Conservation (phyloP, 2,329 filamentous ascomycete species). For the Emmonsiellopsis sp. region DNA sequence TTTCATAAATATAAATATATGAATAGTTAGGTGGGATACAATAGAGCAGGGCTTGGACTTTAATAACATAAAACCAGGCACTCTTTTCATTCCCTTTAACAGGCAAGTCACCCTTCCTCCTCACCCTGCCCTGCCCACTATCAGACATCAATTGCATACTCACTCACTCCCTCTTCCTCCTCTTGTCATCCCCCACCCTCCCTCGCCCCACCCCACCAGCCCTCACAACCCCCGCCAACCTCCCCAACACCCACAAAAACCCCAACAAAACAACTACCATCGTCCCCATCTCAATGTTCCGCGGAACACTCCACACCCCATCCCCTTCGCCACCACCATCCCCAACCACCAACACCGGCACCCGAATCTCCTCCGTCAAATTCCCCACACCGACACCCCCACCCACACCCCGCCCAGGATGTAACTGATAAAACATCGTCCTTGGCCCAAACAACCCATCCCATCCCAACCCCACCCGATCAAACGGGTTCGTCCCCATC, state of each 20-base stretch:
- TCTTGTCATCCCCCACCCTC: constrained; percentile 2
- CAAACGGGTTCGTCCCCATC: constrained; percentile 73
- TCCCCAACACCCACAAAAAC: constrained; percentile 61
- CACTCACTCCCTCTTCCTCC: constrained; percentile 7
- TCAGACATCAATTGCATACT: neutral
- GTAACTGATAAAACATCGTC: constrained; percentile 75
- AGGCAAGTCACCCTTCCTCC: too few relatives aligned
- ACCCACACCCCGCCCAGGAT: constrained; percentile 31
- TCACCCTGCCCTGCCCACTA: neutral
- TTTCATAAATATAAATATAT: too few relatives aligned
- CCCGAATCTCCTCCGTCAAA: constrained; percentile 47
- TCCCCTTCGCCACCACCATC: constrained; percentile 32
- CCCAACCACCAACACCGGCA: constrained; percentile 55
- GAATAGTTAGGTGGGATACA: too few relatives aligned
- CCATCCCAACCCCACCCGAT: constrained; percentile 74
- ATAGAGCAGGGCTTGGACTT: too few relatives aligned
- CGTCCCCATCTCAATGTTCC: constrained; percentile 46
- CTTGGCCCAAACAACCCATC: constrained; percentile 66
- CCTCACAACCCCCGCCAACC: constrained; percentile 32
- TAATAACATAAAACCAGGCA: too few relatives aligned
- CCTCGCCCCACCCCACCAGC: constrained; percentile 14
- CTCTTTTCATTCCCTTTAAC: neutral
- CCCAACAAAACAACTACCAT: constrained; percentile 51
- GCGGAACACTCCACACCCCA: constrained; percentile 6
- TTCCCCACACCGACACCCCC: constrained; percentile 7